These are phyloP conservation scores for Backusella macrospora DNA, from an alignment of 192 early-diverging fungal species.

Conservation along the genomic window DNA sequence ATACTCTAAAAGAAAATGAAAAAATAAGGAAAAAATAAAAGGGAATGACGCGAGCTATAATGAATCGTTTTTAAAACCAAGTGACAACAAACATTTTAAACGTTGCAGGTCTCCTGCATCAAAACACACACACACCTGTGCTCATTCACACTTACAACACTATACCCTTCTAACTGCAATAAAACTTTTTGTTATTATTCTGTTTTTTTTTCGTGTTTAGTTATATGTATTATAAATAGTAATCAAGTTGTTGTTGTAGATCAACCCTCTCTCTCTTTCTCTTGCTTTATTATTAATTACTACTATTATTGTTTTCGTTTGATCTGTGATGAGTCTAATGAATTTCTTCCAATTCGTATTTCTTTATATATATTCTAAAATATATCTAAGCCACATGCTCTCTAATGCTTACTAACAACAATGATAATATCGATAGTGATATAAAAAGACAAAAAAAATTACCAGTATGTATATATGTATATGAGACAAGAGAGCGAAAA, in stretches of 20 bases:
- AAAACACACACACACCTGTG: slow-evolving; percentile 6
- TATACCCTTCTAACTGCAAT: not conserved
- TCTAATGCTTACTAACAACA: too few species aligned
- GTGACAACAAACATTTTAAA: slow-evolving; percentile 16
- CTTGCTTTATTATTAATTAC: not conserved
- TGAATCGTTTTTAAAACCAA: slow-evolving; percentile 17
- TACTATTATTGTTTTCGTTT: too few species aligned
- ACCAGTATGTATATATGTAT: too few species aligned
- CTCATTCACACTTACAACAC: not conserved
- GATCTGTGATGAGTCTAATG: too few species aligned
- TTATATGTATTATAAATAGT: too few species aligned
- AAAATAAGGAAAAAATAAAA: slow-evolving; percentile 2
- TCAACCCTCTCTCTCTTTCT: not conserved
- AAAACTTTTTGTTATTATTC: not conserved
- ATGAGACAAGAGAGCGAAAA: too few species aligned
- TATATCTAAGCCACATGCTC: too few species aligned
- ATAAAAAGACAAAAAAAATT: too few species aligned
- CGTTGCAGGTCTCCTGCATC: slow-evolving; percentile 12
- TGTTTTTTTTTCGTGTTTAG: not conserved
- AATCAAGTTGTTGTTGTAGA: not conserved
- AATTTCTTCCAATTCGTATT: too few species aligned
- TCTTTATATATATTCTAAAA: too few species aligned
- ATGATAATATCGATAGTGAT: too few species aligned
- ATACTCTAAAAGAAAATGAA: not conserved
- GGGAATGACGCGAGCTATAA: slow-evolving; percentile 14